These are phyloP conservation scores for Hibiscus trionum DNA, from an alignment of 345 rosid genomes.

Conservation along the genomic window DNA sequence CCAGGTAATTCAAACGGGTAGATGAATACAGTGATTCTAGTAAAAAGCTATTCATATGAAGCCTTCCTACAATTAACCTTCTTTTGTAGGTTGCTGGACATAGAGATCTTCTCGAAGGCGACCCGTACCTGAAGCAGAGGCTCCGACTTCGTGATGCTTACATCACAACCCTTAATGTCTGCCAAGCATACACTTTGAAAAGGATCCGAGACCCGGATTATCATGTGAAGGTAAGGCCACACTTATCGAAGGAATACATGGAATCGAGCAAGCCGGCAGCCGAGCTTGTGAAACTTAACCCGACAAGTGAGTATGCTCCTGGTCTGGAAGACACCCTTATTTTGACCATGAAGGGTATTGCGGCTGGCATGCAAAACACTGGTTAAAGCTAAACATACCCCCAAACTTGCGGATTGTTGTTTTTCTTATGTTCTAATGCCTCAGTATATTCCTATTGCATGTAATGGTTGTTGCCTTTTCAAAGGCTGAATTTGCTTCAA, in stretches of 20 bases:
- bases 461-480: not conserved
- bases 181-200: conserved; percentile 87
- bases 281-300: conserved; percentile 78
- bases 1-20: conserved; percentile 44
- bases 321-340: conserved; percentile 91
- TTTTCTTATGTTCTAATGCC: not conserved
- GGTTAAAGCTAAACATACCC: conserved; percentile 31
- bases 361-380: conserved; percentile 91
- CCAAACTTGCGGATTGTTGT: too few species aligned
- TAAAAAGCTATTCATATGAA: not conserved
- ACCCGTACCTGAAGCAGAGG: conserved; percentile 92
- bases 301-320: conserved; percentile 85
- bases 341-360: conserved; percentile 96
- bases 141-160: conserved; percentile 87
- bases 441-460: not conserved
- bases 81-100: conserved; percentile 64
- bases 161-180: conserved; percentile 81
- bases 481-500: not conserved
- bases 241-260: conserved; percentile 56
- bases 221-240: conserved; percentile 65
- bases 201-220: conserved; percentile 75
- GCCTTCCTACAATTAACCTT: not conserved
- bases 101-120: conserved; percentile 87
- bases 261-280: conserved; percentile 73
- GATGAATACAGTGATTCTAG: not conserved